Percentiles rank a stretch among this genome's conserved stretches.
phyloP scores from a whole-genome alignment of 139 green algal genomes.

The Haematococcus lacustris region DNA sequence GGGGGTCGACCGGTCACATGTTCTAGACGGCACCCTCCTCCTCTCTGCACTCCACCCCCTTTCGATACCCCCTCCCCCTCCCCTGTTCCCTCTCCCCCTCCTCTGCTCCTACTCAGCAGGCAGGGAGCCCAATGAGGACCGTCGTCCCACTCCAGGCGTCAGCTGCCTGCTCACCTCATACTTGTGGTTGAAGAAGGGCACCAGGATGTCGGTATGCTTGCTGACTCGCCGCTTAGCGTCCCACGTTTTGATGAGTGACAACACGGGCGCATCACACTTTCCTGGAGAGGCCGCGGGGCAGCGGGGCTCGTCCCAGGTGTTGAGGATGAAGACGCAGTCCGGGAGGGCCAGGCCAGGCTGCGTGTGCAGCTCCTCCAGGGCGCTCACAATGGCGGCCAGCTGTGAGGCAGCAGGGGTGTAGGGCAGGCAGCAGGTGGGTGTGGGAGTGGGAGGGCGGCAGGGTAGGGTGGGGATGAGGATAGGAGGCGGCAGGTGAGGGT shows the following conservation, averaged over 20 bases:
- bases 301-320: constrained; percentile 5
- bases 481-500: neutral
- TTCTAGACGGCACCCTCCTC: too few relatives aligned
- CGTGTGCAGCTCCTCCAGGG: neutral
- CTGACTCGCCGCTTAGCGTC: neutral
- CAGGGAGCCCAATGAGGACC: too few relatives aligned
- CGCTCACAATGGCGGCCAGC: neutral
- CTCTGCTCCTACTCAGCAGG: too few relatives aligned
- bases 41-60: too few relatives aligned
- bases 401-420: neutral
- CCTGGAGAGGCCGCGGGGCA: neutral
- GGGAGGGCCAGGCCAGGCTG: neutral
- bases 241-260: constrained; percentile 24
- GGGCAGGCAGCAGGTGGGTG: neutral
- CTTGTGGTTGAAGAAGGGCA: constrained; percentile 39
- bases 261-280: constrained; percentile 10
- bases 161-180: constrained; percentile 12
- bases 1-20: too few relatives aligned
- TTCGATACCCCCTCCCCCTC: too few relatives aligned
- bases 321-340: constrained; percentile 5
- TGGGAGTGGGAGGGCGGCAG: neutral
- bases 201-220: constrained; percentile 20
- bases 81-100: too few relatives aligned
- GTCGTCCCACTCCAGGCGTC: neutral
- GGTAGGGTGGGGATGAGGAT: neutral